A percentile compares a stretch with the other conserved stretches of the same genome.
These are phyloP conservation scores for Hypholoma fasciculare DNA, from an alignment of 768 basidiomycete species.

Conservation along the genomic window DNA sequence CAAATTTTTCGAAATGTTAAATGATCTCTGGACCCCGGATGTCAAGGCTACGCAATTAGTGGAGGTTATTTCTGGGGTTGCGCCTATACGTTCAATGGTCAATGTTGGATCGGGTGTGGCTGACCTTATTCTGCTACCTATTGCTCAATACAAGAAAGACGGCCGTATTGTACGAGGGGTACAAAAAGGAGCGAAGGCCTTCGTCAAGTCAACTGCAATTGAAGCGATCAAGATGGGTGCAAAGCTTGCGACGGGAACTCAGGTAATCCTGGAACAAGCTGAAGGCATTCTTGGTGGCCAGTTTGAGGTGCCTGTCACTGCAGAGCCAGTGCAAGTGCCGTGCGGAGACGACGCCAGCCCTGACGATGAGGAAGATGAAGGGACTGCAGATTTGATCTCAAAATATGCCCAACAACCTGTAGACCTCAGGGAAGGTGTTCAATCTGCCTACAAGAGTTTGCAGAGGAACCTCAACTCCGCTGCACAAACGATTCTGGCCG, in stretches of 20 bases:
- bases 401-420: slow-evolving; percentile 91
- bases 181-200: slow-evolving; percentile 91
- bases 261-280: slow-evolving; percentile 95
- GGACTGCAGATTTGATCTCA: slow-evolving; percentile 63
- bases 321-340: slow-evolving; percentile 61
- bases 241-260: slow-evolving; percentile 92
- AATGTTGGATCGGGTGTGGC: slow-evolving; percentile 98
- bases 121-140: slow-evolving; percentile 92
- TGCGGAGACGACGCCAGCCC: slow-evolving; percentile 33
- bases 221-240: slow-evolving; percentile 96
- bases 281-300: slow-evolving; percentile 87
- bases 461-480: slow-evolving; percentile 87
- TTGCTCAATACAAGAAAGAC: slow-evolving; percentile 97
- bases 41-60: slow-evolving; percentile 98
- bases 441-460: slow-evolving; percentile 89
- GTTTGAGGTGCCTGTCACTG: slow-evolving; percentile 62
- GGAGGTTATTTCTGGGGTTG: slow-evolving; percentile 94
- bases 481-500: slow-evolving; percentile 96
- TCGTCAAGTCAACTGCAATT: slow-evolving; percentile 91
- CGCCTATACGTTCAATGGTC: slow-evolving; percentile 94
- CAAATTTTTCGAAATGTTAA: slow-evolving; percentile 85
- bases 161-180: slow-evolving; percentile 89
- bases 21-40: slow-evolving; percentile 98
- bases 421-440: slow-evolving; percentile 83
- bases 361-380: slow-evolving; percentile 43